Conservation (phyloP, 345 rosid genomes). For the Linum tenue region DNA sequence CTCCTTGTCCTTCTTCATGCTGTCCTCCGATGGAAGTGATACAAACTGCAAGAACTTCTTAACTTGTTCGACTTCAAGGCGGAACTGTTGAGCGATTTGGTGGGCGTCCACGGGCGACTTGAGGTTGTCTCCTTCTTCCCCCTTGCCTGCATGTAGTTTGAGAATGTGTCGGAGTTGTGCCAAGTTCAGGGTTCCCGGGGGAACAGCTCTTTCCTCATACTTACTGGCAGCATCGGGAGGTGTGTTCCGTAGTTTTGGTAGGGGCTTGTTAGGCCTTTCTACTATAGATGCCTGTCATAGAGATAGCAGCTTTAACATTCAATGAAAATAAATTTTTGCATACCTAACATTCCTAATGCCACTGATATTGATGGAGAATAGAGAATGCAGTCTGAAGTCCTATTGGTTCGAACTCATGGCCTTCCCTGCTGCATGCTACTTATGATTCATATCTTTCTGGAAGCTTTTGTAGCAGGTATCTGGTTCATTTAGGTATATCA, state of each 20-base stretch:
- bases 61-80: conserved; percentile 48
- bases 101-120: conserved; percentile 49
- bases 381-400: no score
- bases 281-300: conserved; percentile 49
- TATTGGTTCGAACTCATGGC: no score
- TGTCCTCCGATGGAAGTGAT: conserved; percentile 59
- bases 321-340: no score
- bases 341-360: no score
- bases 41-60: conserved; percentile 45
- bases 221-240: conserved; percentile 40
- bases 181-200: conserved; percentile 63
- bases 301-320: not conserved
- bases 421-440: no score
- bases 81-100: conserved; percentile 63
- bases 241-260: conserved; percentile 79
- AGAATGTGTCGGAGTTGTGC: conserved; percentile 70
- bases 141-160: conserved; percentile 71
- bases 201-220: conserved; percentile 48
- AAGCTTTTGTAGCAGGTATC: no score
- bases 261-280: conserved; percentile 57
- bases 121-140: conserved; percentile 58
- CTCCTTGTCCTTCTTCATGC: conserved; percentile 11
- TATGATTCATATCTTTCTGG: no score
- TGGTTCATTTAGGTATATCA: no score
- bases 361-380: no score